Evolutionary conservation across 805 yeast genomes (phyloP).

Genomic region (Candida maltosa): DNA sequence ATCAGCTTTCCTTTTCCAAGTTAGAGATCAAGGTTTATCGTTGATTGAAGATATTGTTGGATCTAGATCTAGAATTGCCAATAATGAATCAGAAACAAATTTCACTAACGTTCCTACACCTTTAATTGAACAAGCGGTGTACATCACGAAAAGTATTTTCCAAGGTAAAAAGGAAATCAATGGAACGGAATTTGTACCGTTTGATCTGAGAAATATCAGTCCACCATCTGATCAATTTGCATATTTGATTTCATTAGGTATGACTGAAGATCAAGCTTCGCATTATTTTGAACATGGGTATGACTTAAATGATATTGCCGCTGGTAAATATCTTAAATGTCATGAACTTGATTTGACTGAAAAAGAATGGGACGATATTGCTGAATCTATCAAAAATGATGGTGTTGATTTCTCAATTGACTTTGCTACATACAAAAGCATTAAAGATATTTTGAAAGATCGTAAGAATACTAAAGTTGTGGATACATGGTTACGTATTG

Average conservation of each 20-base stretch:
- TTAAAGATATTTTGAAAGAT: constrained; percentile 10
- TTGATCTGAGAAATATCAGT: constrained; percentile 32
- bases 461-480: constrained; percentile 7
- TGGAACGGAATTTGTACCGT: constrained; percentile 34
- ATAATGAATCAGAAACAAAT: not conserved
- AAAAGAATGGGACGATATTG: constrained; percentile 14
- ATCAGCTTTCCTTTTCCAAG: constrained; percentile 34
- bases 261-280: constrained; percentile 21
- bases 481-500: constrained; percentile 16
- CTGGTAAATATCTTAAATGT: constrained; percentile 10
- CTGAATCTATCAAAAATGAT: constrained; percentile 9
- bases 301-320: constrained; percentile 11
- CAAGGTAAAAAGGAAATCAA: constrained; percentile 27
- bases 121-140: constrained; percentile 44
- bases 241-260: constrained; percentile 21
- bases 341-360: constrained; percentile 13
- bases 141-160: constrained; percentile 42
- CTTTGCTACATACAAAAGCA: constrained; percentile 8
- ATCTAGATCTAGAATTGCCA: constrained; percentile 13
- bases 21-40: constrained; percentile 38
- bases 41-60: constrained; percentile 32
- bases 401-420: constrained; percentile 9
- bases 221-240: constrained; percentile 33
- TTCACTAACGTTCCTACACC: constrained; percentile 25
- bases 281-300: constrained; percentile 24